Base-by-base conservation (phyloP, 805 yeast genomes). In the Brettanomyces anomalus region DNA sequence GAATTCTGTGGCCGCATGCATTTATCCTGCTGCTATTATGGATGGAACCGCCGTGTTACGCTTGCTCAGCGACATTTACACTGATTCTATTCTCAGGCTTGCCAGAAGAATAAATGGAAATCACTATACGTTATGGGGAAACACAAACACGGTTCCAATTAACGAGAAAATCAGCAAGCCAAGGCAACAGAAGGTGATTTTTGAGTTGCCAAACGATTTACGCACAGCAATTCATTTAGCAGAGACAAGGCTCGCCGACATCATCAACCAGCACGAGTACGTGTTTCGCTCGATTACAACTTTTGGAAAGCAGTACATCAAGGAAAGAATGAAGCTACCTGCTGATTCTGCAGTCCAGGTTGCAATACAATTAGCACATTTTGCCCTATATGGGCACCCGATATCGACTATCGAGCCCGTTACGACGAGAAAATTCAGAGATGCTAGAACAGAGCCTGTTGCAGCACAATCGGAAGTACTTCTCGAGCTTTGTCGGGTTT, bases 371-470 rank as follows among this genome's bases (percentile, higher is more conserved):
- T 67, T 76, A 17, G 66, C 79, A 3, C 64, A 74, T 54, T 75
- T 72, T 54, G 75, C 81, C 0, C 57, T 76, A 36, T 76, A 76
- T 48, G 81, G 81, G 2, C 68, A 65, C 45, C 52, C 71, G 32
- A 56, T 61, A 13, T 53, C 66, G 5, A 47, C 68, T 3, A 47
- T 56, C 42, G 68, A 64, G 45, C 81, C 81, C 3, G 72, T 76
- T 21, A 78, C 88, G 4, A 83, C 89, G 1, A 67, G 94, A 46
- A 69, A 69, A 46, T 84, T 81, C 59, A 68, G 68, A 46, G 79
- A 79, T 55, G 71, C 88, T 4, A 71, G 94, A 51, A 80, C 88
- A 0, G 86, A 82, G 47, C 70, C 82, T 18, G 67, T 82, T 35
- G 76, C 84, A 19, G 67, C 82, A 34, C 90, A 82, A 53, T 76